These are phyloP conservation scores for Flaveria ramosissima DNA, from an alignment of 129 eudicot species.

Conservation along the genomic window DNA sequence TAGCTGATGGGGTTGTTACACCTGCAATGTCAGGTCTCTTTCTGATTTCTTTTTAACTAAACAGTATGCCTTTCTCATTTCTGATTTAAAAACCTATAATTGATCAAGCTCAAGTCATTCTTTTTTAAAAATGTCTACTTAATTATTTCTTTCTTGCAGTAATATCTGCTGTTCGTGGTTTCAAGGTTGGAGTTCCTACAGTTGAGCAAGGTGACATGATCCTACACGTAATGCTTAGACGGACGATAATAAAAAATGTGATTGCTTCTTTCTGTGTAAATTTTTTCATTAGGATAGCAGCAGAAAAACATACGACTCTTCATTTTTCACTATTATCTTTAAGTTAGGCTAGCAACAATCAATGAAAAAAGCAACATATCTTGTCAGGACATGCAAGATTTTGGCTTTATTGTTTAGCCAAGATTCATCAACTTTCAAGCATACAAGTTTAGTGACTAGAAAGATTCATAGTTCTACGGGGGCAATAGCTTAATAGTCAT, in stretches of 20 bases:
- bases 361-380: conserved; percentile 14
- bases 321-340: neutral
- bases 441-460: conserved; percentile 17
- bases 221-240: conserved; percentile 40
- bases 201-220: conserved; percentile 68
- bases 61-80: neutral
- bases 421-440: neutral
- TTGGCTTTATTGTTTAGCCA: neutral
- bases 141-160: conserved; percentile 54
- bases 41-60: neutral
- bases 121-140: neutral
- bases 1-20: conserved; percentile 94
- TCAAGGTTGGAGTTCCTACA: conserved; percentile 69
- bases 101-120: conserved; percentile 7
- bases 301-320: conserved; percentile 16
- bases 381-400: conserved; percentile 15
- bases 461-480: neutral
- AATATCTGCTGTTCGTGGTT: conserved; percentile 93
- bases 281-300: conserved; percentile 19
- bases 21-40: conserved; percentile 95
- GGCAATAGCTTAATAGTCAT: neutral
- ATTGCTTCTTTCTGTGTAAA: conserved; percentile 31
- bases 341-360: conserved; percentile 15
- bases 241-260: conserved; percentile 33
- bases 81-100: conserved; percentile 8